Conservation (phyloP, 495 filamentous ascomycete genomes). For the Durotheca rogersii region DNA sequence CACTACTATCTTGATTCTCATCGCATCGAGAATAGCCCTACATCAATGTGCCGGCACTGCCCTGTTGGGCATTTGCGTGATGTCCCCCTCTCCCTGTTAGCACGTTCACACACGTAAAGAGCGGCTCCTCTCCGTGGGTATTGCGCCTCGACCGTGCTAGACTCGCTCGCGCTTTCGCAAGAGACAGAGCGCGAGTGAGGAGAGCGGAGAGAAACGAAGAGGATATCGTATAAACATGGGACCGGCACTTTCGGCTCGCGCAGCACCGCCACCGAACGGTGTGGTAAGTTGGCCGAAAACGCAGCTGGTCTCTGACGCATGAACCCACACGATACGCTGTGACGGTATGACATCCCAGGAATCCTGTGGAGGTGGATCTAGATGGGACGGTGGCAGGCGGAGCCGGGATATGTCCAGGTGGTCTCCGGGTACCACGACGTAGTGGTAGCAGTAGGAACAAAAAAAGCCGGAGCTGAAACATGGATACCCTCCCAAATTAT, state of each 20-base stretch:
- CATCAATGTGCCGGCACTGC: no score
- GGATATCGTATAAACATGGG: constrained; percentile 5
- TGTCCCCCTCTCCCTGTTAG: no score
- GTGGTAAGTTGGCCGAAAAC: constrained; percentile 5
- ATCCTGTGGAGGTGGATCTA: constrained; percentile 24
- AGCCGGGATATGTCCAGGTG: constrained; percentile 8
- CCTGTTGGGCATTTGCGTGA: no score
- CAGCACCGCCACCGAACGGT: constrained; percentile 8
- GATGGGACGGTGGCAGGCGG: not conserved
- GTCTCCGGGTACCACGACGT: not conserved
- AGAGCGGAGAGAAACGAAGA: constrained; percentile 16
- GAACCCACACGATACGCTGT: constrained; percentile 4
- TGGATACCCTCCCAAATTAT: constrained; percentile 1
- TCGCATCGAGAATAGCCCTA: no score
- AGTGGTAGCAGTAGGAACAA: not conserved
- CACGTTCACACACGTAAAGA: no score
- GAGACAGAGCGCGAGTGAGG: not conserved
- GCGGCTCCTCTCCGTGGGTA: no score
- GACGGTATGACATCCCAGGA: constrained; percentile 1
- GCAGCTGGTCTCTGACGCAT: constrained; percentile 6
- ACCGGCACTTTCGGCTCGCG: constrained; percentile 7
- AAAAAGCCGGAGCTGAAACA: constrained; percentile 2
- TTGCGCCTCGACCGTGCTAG: no score
- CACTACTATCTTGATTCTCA: no score
- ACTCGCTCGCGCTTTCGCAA: constrained; percentile 3